Evolutionary conservation across 306 rosid genomes (phyloP).

Genomic region (Pyrus pyrifolia): DNA sequence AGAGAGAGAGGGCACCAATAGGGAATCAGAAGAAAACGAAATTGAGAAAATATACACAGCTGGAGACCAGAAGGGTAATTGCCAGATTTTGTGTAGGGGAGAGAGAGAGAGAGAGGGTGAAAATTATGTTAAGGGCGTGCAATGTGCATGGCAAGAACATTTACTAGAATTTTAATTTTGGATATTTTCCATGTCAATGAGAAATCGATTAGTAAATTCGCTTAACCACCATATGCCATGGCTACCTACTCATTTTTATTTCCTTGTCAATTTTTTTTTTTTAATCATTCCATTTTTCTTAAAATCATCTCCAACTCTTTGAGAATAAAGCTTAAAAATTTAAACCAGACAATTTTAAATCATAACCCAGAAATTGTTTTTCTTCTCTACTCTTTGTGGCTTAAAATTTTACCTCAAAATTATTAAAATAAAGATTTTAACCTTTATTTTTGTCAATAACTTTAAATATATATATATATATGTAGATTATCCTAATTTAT

Average conservation of each 20-base stretch:
- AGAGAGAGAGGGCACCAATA: slow-evolving; percentile 1
- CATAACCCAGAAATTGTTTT: no score
- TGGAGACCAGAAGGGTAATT: slow-evolving; percentile 16
- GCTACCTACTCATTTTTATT: background rate
- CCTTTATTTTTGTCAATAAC: no score
- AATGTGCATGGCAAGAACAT: background rate
- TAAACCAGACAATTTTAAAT: no score
- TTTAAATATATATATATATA: no score
- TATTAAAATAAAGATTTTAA: no score
- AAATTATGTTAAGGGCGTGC: background rate
- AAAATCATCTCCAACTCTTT: no score
- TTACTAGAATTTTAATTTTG: background rate
- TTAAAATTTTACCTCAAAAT: no score
- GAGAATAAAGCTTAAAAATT: no score
- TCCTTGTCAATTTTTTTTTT: background rate
- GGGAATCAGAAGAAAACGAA: slow-evolving; percentile 20
- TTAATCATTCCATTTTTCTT: no score
- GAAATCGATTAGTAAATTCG: background rate
- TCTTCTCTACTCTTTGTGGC: no score
- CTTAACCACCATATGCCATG: background rate
- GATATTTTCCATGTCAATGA: slow-evolving; percentile 1
- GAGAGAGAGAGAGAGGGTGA: background rate
- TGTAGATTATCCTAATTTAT: no score
- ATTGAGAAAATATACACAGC: slow-evolving; percentile 23
- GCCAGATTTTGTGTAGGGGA: slow-evolving; percentile 18